A percentile compares a stretch with the other conserved stretches of the same genome.
These are phyloP conservation scores for Nicotiana tomentosiformis DNA, from an alignment of 257 asterid genomes.

Conservation along the genomic window DNA sequence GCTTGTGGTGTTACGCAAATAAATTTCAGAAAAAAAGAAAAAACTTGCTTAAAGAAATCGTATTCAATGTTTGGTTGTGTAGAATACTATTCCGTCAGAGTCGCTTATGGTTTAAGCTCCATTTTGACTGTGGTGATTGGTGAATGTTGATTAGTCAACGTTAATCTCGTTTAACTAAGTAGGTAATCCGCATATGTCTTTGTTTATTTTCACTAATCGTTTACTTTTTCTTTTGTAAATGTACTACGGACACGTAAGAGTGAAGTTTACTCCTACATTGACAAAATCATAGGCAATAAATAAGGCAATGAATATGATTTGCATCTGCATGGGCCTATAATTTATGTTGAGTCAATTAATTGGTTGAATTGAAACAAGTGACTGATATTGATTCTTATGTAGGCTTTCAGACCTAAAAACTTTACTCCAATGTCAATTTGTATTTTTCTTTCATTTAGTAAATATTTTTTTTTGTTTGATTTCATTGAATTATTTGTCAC, in stretches of 20 bases:
- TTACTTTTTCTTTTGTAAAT: not conserved
- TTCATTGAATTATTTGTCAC: too few relatives aligned
- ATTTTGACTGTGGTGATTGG: not conserved
- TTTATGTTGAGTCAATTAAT: not conserved
- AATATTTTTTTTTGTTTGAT: not conserved
- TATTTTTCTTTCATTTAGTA: not conserved
- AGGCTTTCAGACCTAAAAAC: not conserved
- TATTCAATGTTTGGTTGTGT: too few relatives aligned
- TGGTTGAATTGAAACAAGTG: not conserved
- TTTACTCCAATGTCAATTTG: not conserved
- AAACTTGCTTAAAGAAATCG: too few relatives aligned
- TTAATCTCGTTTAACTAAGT: not conserved
- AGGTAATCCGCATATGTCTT: not conserved
- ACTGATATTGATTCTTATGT: not conserved
- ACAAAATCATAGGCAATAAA: not conserved
- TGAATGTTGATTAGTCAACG: not conserved
- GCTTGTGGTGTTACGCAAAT: too few relatives aligned
- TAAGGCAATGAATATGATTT: not conserved
- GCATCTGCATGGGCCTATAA: not conserved
- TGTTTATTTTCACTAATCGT: not conserved
- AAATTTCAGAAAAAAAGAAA: too few relatives aligned
- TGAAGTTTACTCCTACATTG: not conserved
- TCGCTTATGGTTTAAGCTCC: not conserved
- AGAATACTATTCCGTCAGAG: not conserved
- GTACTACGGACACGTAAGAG: not conserved